Evolutionary conservation across 2,329 filamentous ascomycete genomes (phyloP).

Genomic region (Aspergillus vadensis): DNA sequence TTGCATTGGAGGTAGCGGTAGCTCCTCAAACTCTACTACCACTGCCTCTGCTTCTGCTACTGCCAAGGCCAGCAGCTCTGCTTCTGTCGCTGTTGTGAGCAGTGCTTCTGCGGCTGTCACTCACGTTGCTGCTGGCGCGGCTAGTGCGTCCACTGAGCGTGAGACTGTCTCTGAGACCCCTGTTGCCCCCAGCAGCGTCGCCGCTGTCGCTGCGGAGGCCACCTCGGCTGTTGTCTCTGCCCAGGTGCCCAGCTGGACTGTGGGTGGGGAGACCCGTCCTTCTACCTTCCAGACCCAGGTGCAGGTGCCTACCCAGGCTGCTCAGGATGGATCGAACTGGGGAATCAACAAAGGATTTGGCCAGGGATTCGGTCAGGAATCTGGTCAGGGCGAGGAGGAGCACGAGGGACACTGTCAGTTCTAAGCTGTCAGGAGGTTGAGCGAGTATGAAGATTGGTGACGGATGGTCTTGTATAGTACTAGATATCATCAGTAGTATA

Average conservation of each 20-base stretch:
- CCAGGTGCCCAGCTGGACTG: not conserved
- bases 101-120: not conserved
- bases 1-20: constrained; percentile 25
- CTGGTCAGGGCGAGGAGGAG: not conserved
- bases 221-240: not conserved
- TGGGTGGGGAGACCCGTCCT: not conserved
- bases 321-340: not conserved
- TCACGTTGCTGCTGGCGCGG: not conserved
- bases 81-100: not conserved
- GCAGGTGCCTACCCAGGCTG: not conserved
- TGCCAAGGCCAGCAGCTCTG: not conserved
- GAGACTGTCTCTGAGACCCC: not conserved
- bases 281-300: not conserved
- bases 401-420: not conserved
- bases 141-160: too few relatives aligned
- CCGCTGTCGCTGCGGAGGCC: not conserved
- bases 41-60: not conserved
- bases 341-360: not conserved
- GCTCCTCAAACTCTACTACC: not conserved
- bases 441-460: not conserved
- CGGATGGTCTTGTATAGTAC: not conserved
- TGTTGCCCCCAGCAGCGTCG: not conserved
- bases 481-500: not conserved
- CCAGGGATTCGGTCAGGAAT: not conserved
- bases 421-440: not conserved